Evolutionary conservation across 163 green algal genomes (phyloP).

Genomic region (Prototheca wickerhamii): DNA sequence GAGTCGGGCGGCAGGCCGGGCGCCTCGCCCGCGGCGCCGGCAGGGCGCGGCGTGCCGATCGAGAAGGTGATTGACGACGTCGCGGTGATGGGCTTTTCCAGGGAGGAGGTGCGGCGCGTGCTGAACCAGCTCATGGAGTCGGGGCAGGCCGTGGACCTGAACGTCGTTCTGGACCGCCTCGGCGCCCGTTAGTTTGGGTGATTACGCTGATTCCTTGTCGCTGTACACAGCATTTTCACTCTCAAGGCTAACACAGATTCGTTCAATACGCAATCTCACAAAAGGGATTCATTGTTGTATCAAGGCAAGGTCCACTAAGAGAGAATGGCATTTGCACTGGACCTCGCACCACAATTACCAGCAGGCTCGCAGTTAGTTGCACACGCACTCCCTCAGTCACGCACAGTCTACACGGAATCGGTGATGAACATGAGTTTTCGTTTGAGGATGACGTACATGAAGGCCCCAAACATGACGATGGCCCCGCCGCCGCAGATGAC

Average conservation of each 20-base stretch:
- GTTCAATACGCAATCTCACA: neutral
- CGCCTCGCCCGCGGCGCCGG: neutral
- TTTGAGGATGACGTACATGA: conserved; percentile 6
- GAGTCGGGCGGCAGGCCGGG: neutral
- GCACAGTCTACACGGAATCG: neutral
- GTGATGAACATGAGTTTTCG: conserved; percentile 19
- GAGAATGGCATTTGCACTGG: too few relatives aligned
- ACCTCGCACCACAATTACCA: too few relatives aligned
- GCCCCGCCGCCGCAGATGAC: neutral
- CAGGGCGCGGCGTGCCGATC: conserved; percentile 19
- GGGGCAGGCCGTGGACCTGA: conserved; percentile 33
- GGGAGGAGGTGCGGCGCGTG: conserved; percentile 27
- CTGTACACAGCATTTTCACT: neutral
- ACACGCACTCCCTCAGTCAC: neutral
- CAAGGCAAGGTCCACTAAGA: too few relatives aligned
- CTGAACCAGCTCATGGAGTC: conserved; percentile 20
- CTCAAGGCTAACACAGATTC: neutral
- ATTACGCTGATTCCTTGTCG: neutral
- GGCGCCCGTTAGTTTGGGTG: conserved; percentile 2
- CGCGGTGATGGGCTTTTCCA: conserved; percentile 33
- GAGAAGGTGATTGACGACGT: conserved; percentile 39
- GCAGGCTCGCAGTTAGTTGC: neutral
- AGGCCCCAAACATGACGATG: conserved; percentile 1
- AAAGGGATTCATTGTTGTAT: too few relatives aligned
- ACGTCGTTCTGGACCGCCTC: conserved; percentile 34